Evolutionary conservation across 176 grass and related monocot species (phyloP).

Genomic region (Carex kokanica): DNA sequence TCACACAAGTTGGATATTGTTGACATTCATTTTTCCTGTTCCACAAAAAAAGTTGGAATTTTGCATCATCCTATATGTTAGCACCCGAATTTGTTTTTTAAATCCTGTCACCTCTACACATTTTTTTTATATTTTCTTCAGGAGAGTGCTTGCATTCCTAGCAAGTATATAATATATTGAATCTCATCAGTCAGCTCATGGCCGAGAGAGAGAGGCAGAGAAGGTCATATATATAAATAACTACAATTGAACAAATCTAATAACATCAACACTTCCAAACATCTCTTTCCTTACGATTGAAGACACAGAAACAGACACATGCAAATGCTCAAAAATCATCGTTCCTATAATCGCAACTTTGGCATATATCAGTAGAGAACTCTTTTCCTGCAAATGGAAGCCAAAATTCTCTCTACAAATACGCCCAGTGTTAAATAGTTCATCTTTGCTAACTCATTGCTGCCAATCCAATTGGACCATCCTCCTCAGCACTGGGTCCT

Average conservation of each 20-base stretch:
- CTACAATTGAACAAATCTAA: constrained; percentile 15
- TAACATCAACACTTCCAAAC: constrained; percentile 3
- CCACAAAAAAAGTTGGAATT: not conserved
- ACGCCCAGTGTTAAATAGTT: not conserved
- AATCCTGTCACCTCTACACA: not conserved
- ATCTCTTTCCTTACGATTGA: not conserved
- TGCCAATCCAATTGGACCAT: constrained; percentile 67
- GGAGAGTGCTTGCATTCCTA: not conserved
- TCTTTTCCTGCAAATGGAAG: not conserved
- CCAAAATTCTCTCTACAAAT: constrained; percentile 15
- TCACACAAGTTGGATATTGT: not conserved
- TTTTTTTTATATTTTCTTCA: not conserved
- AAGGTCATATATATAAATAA: not conserved
- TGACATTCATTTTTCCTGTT: not conserved
- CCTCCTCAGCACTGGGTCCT: constrained; percentile 59
- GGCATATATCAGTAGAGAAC: not conserved
- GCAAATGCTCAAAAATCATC: not conserved
- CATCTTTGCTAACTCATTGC: constrained; percentile 41
- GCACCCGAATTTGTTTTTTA: not conserved
- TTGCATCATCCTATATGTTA: not conserved
- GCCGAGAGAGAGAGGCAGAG: not conserved
- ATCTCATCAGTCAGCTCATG: not conserved
- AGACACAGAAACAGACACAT: not conserved
- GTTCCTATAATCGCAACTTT: not conserved
- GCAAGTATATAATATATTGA: not conserved